Evolutionary conservation across 768 basidiomycete genomes (phyloP).

Genomic region (Tephrocybe sp.): DNA sequence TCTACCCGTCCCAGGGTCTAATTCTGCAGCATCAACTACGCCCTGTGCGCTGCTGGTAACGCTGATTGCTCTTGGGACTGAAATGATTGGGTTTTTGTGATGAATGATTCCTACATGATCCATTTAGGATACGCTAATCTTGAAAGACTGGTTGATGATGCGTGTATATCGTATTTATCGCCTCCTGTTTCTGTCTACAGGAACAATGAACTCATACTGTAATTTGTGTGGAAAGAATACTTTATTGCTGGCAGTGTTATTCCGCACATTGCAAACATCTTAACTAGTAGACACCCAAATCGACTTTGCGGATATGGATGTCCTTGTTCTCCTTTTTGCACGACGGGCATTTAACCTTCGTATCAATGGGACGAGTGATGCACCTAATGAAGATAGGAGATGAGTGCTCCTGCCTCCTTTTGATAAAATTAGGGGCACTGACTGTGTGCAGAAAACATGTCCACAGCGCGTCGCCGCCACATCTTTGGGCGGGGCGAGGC

Average conservation of each 20-base stretch:
- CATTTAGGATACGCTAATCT: neutral
- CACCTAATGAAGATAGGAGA: neutral
- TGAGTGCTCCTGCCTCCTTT: neutral
- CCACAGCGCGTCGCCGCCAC: slow-evolving; percentile 9
- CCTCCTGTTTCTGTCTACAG: too few relatives aligned
- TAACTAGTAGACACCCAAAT: slow-evolving; percentile 5
- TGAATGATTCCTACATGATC: neutral
- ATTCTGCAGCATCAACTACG: slow-evolving; percentile 27
- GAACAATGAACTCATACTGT: too few relatives aligned
- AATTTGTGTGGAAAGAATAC: too few relatives aligned
- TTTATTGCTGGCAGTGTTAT: neutral
- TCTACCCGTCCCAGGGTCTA: slow-evolving; percentile 56
- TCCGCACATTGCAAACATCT: neutral
- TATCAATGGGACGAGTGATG: slow-evolving; percentile 4
- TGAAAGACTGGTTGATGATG: too few relatives aligned
- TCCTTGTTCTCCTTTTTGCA: slow-evolving; percentile 1
- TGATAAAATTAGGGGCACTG: neutral
- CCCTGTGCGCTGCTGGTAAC: slow-evolving; percentile 21
- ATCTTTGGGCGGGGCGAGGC: neutral
- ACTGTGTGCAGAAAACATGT: slow-evolving; percentile 11
- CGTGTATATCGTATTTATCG: too few relatives aligned
- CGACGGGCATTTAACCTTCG: slow-evolving; percentile 6
- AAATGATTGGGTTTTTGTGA: neutral
- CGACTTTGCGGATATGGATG: slow-evolving; percentile 4
- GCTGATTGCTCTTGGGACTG: slow-evolving; percentile 13